phyloP scores from a whole-genome alignment of 129 eudicot species.

The Lactuca sativa region DNA sequence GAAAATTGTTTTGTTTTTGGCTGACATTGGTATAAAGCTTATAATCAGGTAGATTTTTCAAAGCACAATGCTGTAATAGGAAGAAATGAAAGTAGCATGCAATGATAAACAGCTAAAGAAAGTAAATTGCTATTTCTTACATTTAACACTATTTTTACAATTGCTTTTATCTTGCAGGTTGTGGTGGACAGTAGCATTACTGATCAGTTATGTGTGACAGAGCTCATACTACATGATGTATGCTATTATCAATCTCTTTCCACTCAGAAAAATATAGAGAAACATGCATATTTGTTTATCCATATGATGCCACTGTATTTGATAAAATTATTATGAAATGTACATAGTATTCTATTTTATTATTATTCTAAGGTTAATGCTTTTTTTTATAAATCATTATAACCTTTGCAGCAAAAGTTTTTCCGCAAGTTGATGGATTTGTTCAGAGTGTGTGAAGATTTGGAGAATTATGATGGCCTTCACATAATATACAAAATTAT shows the following conservation, averaged over 20 bases:
- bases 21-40: no score
- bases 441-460: slow-evolving; percentile 77
- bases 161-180: slow-evolving; percentile 52
- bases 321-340: slow-evolving; percentile 3
- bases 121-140: neutral
- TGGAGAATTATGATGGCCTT: slow-evolving; percentile 77
- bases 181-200: slow-evolving; percentile 79
- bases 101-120: no score
- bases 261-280: neutral
- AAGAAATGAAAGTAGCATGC: neutral
- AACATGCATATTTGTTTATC: neutral
- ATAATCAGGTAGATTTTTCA: neutral
- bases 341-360: neutral
- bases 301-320: slow-evolving; percentile 12
- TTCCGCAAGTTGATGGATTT: slow-evolving; percentile 82
- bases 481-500: slow-evolving; percentile 74
- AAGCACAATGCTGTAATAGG: neutral
- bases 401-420: slow-evolving; percentile 64
- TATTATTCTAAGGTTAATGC: neutral
- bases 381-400: neutral
- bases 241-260: slow-evolving; percentile 34
- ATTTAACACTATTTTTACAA: neutral
- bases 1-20: no score
- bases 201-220: slow-evolving; percentile 76
- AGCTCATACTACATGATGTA: slow-evolving; percentile 84